Evolutionary conservation across 257 asterid species (phyloP).

Genomic region (Solanum microdontum): DNA sequence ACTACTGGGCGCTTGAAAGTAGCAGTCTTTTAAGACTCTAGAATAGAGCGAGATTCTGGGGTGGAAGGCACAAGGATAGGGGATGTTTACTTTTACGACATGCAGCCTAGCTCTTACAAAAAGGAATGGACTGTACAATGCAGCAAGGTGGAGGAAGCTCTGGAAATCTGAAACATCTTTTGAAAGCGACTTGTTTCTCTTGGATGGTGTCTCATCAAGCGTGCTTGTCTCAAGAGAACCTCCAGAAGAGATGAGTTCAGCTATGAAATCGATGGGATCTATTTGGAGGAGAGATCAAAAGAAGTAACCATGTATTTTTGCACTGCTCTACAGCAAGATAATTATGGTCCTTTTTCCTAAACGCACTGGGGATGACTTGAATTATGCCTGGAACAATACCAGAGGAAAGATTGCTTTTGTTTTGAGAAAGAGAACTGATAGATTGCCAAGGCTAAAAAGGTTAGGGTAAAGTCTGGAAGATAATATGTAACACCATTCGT

Average conservation of each 20-base stretch:
- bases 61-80: background rate
- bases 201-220: background rate
- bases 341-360: background rate
- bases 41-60: background rate
- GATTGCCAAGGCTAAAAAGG: background rate
- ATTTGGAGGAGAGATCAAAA: background rate
- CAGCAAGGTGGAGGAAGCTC: background rate
- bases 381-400: background rate
- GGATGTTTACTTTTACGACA: background rate
- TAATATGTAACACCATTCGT: background rate
- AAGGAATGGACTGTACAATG: background rate
- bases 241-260: background rate
- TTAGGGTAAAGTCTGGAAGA: background rate
- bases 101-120: background rate
- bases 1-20: background rate
- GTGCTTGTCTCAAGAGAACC: background rate
- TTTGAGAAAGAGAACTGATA: background rate
- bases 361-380: background rate
- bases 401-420: background rate
- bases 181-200: background rate
- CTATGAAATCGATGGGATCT: background rate
- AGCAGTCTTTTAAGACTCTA: background rate
- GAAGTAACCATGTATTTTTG: background rate
- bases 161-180: background rate
- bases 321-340: background rate